These are phyloP conservation scores for Dothideomycetes sp. DNA, from an alignment of 2,329 filamentous ascomycete species.

Conservation along the genomic window DNA sequence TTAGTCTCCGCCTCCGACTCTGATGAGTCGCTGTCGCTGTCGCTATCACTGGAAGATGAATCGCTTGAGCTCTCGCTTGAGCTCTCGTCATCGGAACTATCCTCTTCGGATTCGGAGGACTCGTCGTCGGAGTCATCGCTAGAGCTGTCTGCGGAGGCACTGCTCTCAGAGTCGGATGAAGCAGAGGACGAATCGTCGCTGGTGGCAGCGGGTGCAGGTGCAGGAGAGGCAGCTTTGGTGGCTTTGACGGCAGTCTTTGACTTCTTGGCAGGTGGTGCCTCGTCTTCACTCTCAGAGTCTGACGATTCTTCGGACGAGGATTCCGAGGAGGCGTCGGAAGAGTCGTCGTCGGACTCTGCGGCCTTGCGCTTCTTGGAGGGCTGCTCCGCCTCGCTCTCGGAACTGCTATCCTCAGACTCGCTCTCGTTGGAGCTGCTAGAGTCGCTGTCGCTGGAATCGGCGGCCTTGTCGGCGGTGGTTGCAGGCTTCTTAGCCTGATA, in stretches of 20 bases:
- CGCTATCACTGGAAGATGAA: conserved; percentile 12
- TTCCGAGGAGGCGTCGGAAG: conserved; percentile 6
- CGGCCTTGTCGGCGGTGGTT: conserved; percentile 9
- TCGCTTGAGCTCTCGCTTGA: conserved; percentile 11
- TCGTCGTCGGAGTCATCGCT: conserved; percentile 5
- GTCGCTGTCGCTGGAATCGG: conserved; percentile 10
- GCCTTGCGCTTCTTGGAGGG: conserved; percentile 11
- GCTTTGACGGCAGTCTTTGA: conserved; percentile 13
- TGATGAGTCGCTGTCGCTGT: conserved; percentile 5
- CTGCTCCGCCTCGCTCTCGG: conserved; percentile 10
- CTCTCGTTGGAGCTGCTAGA: conserved; percentile 9
- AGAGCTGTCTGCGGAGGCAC: neutral
- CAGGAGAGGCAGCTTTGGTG: conserved; percentile 12
- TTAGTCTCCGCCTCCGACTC: conserved; percentile 12
- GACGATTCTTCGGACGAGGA: neutral
- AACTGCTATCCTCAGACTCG: conserved; percentile 9
- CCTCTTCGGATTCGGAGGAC: neutral
- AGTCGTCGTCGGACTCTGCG: conserved; percentile 10
- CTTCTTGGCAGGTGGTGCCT: conserved; percentile 20
- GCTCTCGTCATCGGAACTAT: neutral
- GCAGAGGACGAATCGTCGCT: conserved; percentile 8
- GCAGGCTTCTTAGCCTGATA: too few relatives aligned
- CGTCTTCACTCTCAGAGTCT: conserved; percentile 18
- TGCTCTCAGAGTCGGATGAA: conserved; percentile 8
- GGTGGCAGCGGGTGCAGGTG: conserved; percentile 3